phyloP scores from a whole-genome alignment of 1,284 basidiomycete species.

The Sporisorium scitamineum region DNA sequence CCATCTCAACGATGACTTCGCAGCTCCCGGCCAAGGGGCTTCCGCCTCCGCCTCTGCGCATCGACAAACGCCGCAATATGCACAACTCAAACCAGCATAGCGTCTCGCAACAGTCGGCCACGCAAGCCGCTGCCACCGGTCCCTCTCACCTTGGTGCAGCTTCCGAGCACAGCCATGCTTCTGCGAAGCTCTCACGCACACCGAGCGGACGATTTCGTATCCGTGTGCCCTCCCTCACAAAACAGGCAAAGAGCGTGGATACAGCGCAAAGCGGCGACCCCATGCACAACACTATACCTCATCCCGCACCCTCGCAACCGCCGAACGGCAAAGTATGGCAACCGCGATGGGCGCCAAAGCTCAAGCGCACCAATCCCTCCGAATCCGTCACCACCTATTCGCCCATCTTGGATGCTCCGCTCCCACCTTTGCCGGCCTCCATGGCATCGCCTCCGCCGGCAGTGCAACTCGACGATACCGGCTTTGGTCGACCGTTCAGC shows the following conservation, averaged over 20 bases:
- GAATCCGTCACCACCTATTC: conserved; percentile 32
- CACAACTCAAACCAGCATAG: background rate
- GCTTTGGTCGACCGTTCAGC: conserved; percentile 39
- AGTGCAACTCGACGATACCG: conserved; percentile 31
- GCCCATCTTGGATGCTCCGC: conserved; percentile 15
- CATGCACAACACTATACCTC: background rate
- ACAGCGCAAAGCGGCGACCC: background rate
- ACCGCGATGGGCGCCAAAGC: conserved; percentile 44
- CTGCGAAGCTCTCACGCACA: conserved; percentile 5
- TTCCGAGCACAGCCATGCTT: background rate
- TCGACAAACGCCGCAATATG: conserved; percentile 17
- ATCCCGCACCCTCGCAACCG: conserved; percentile 3
- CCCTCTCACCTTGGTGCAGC: conserved; percentile 4
- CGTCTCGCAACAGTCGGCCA: background rate
- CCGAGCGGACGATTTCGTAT: conserved; percentile 36
- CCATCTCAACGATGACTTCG: conserved; percentile 11
- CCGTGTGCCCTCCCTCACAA: conserved; percentile 25
- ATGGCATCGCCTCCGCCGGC: conserved; percentile 36
- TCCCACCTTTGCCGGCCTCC: conserved; percentile 12
- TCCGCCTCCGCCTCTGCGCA: conserved; percentile 31
- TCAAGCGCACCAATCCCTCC: conserved; percentile 25
- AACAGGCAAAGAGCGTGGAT: conserved; percentile 7
- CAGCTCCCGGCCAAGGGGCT: conserved; percentile 22
- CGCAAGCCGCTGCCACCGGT: background rate
- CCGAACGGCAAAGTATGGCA: conserved; percentile 23